Evolutionary conservation across 257 asterid genomes (phyloP), one percentile per base, ranked within the genome.

Genomic region (Solanum pinnatisectum): DNA sequence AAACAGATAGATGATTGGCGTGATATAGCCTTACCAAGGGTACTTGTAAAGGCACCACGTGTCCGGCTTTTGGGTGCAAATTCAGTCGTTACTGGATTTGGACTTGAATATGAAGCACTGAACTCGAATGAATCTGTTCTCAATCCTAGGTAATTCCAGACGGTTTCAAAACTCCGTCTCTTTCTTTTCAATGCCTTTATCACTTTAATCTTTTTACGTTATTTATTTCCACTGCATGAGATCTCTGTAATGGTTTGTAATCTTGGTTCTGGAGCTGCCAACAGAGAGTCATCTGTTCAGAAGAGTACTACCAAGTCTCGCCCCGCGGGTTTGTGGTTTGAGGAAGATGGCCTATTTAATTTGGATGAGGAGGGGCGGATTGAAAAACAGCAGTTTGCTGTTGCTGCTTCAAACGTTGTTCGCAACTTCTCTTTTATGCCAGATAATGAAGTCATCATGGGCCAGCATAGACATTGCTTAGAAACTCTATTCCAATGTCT

Each of bases 1-100:
- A 88, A 71, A 86, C 96, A 97, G 99, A 95, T 97, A 63, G 99
- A 97, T 93, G 99, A 97, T 83, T 97, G 99, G 99, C 99, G 98
- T 71, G 99, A 97, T 89, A 94, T 97, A 88, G 94, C 98, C 85
- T 90, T 97, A 68, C 98, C 99, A 30, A 94, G 96, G 92, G 96
- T 94, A 87, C 98, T 94, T 27, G 90, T 94, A 42, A 95, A 96
- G 92, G 88, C 92, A 68, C 97, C 95, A 20, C 94, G 99, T 90
- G 93, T 86, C 79, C 94, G 99, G 91, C 74, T 86, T 85, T 93
- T 95, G 77, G 99, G 98, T 87, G 84, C 94, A 49, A 95, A 94
- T 92, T 89, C 96, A 76, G 93, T 93, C 15, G 99, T 95, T 87
- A 96, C 98, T 89, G 99, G 99, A 86, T 96, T 95, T 78, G 98